Percentiles rank a stretch among this genome's conserved stretches.
Evolutionary conservation across 2,329 filamentous ascomycete genomes (phyloP).

Genomic region (Torrubiella hemipterigena): DNA sequence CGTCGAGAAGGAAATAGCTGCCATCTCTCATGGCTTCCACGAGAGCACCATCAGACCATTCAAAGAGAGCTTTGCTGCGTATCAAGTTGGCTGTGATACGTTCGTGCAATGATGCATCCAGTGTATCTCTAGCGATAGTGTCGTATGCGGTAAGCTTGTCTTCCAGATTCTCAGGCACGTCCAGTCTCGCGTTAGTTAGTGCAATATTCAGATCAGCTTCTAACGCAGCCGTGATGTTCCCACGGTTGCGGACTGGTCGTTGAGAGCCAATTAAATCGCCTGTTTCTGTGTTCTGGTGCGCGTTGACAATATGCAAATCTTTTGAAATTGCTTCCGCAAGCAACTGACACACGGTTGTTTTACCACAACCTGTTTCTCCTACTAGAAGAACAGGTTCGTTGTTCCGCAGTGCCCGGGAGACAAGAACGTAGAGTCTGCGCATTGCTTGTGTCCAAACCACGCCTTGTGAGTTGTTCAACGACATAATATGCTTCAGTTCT

Average conservation of each 20-base stretch:
- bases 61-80: slow-evolving; percentile 76
- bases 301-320: slow-evolving; percentile 81
- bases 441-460: slow-evolving; percentile 95
- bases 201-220: slow-evolving; percentile 43
- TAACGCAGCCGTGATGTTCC: slow-evolving; percentile 56
- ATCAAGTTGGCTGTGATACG: slow-evolving; percentile 35
- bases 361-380: slow-evolving; percentile 94
- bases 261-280: slow-evolving; percentile 95
- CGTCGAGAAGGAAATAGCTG: slow-evolving; percentile 86
- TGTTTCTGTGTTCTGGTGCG: slow-evolving; percentile 96
- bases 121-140: slow-evolving; percentile 23
- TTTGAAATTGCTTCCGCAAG: slow-evolving; percentile 70
- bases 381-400: slow-evolving; percentile 91
- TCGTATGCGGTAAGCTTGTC: slow-evolving; percentile 46
- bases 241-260: slow-evolving; percentile 76
- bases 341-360: slow-evolving; percentile 92
- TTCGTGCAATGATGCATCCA: slow-evolving; percentile 36
- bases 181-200: slow-evolving; percentile 27
- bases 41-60: slow-evolving; percentile 91
- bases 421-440: slow-evolving; percentile 79
- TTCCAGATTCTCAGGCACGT: slow-evolving; percentile 32
- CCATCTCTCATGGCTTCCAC: slow-evolving; percentile 88
- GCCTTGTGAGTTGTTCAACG: slow-evolving; percentile 39
- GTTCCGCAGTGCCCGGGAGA: slow-evolving; percentile 75
- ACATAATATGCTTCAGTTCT: slow-evolving; percentile 37